Percentiles rank a stretch among this genome's conserved stretches.
Conservation (phyloP, 129 eudicot genomes). For the Glebionis coronaria region DNA sequence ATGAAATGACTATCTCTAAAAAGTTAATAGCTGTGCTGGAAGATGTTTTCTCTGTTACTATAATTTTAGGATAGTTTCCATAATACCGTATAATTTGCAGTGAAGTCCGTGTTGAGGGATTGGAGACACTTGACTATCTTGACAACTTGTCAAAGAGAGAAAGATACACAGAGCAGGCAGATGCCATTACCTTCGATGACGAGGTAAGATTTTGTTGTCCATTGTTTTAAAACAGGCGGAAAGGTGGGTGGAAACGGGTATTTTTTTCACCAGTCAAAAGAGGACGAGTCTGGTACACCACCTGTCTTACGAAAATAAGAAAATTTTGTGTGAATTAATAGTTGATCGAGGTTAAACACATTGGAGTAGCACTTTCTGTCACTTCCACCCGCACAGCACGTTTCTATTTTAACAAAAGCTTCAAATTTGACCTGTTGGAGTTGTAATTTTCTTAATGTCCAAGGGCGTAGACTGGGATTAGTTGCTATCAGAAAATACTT, state of each 20-base stretch:
- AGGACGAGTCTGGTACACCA: no score
- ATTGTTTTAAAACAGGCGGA: neutral
- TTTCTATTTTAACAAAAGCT: neutral
- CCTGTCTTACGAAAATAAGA: no score
- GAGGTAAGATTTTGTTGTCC: constrained; percentile 47
- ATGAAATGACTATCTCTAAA: neutral
- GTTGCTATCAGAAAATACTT: neutral
- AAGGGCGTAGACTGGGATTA: no score
- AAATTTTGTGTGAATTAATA: neutral
- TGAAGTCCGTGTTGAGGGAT: constrained; percentile 94
- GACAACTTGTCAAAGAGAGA: constrained; percentile 54
- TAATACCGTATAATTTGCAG: constrained; percentile 54
- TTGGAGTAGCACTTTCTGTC: neutral
- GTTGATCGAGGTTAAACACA: neutral
- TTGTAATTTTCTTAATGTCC: no score
- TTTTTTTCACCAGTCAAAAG: neutral
- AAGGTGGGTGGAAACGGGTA: neutral
- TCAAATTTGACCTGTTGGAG: neutral
- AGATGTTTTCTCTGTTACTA: constrained; percentile 17
- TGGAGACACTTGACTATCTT: constrained; percentile 88
- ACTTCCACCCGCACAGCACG: neutral
- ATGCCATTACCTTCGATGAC: constrained; percentile 84
- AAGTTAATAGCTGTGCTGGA: constrained; percentile 5
- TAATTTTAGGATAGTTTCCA: constrained; percentile 28
- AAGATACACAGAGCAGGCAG: constrained; percentile 86